A percentile compares a stretch with the other conserved stretches of the same genome.
phyloP scores from a whole-genome alignment of 768 basidiomycete genomes.

The Mycena leptocephala region DNA sequence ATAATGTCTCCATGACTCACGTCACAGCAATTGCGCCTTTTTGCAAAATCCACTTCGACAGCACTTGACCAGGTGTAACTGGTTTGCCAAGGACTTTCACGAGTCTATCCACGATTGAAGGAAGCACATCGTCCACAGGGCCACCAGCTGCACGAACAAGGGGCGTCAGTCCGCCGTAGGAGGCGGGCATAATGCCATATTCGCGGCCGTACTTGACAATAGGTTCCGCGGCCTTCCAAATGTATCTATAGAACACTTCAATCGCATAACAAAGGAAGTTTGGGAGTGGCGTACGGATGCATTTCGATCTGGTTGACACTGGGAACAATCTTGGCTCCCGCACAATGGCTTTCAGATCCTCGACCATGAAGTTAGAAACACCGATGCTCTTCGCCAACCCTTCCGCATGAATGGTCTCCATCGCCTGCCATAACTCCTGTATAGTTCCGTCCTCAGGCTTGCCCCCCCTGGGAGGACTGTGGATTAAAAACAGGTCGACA shows the following conservation, averaged over 20 bases:
- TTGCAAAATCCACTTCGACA: constrained; percentile 77
- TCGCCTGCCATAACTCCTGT: constrained; percentile 70
- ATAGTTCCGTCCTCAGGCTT: constrained; percentile 57
- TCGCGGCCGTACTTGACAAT: constrained; percentile 69
- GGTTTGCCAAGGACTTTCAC: constrained; percentile 57
- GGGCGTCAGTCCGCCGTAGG: constrained; percentile 74
- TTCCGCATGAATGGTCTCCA: constrained; percentile 70
- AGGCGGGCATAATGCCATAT: constrained; percentile 71
- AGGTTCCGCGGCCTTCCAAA: constrained; percentile 72
- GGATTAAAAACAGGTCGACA: constrained; percentile 79
- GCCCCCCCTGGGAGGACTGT: constrained; percentile 52
- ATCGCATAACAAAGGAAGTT: neutral
- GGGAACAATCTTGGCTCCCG: constrained; percentile 67
- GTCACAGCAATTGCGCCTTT: constrained; percentile 80
- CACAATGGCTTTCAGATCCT: constrained; percentile 68
- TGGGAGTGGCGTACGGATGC: constrained; percentile 67
- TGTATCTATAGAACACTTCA: constrained; percentile 42
- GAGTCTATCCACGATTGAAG: constrained; percentile 65
- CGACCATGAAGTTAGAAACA: constrained; percentile 77
- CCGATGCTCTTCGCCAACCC: constrained; percentile 73
- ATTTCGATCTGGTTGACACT: constrained; percentile 85
- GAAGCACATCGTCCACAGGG: constrained; percentile 72
- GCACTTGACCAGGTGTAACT: constrained; percentile 73
- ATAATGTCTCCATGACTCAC: constrained; percentile 53
- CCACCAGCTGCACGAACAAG: constrained; percentile 63